Conservation (phyloP, 2,329 filamentous ascomycete species). For the Hypomyces perniciosus region DNA sequence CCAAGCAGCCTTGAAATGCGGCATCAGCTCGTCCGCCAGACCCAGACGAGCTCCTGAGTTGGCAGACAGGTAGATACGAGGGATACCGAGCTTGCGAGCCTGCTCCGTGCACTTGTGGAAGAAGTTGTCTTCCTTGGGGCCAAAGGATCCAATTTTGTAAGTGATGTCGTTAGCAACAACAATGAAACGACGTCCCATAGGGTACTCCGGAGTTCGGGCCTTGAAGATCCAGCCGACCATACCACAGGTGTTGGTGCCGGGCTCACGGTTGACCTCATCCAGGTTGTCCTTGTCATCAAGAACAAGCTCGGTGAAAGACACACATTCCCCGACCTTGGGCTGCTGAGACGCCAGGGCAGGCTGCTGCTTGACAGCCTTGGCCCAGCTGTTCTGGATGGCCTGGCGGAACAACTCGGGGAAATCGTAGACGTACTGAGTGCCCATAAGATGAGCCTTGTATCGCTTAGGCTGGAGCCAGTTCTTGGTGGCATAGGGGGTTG, state of each 20-base stretch:
- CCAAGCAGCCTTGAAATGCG: slow-evolving; percentile 96
- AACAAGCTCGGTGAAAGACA: slow-evolving; percentile 89
- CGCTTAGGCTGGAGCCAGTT: slow-evolving; percentile 98
- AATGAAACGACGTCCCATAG: slow-evolving; percentile 83
- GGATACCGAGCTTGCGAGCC: slow-evolving; percentile 88
- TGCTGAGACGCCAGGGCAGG: slow-evolving; percentile 71
- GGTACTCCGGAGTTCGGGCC: slow-evolving; percentile 92
- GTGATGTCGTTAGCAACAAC: slow-evolving; percentile 99
- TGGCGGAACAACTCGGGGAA: slow-evolving; percentile 99
- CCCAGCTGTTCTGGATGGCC: slow-evolving; percentile 93
- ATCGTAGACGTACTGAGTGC: slow-evolving; percentile 98
- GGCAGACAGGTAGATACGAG: slow-evolving; percentile 94
- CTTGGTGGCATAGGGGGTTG: slow-evolving; percentile 93
- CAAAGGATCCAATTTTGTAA: slow-evolving; percentile 97
- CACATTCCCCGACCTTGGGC: slow-evolving; percentile 81
- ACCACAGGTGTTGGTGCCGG: slow-evolving; percentile 90
- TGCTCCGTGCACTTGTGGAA: slow-evolving; percentile 99
- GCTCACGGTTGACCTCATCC: slow-evolving; percentile 87
- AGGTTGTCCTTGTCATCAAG: slow-evolving; percentile 90
- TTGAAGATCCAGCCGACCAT: slow-evolving; percentile 99
- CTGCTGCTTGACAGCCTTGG: slow-evolving; percentile 66
- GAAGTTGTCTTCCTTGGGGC: slow-evolving; percentile 93
- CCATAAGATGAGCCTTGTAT: slow-evolving; percentile 99
- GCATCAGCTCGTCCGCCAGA: slow-evolving; percentile 93
- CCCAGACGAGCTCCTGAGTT: slow-evolving; percentile 98